phyloP scores from a whole-genome alignment of 1,284 basidiomycete genomes.

The Cutaneotrichosporon sp. region DNA sequence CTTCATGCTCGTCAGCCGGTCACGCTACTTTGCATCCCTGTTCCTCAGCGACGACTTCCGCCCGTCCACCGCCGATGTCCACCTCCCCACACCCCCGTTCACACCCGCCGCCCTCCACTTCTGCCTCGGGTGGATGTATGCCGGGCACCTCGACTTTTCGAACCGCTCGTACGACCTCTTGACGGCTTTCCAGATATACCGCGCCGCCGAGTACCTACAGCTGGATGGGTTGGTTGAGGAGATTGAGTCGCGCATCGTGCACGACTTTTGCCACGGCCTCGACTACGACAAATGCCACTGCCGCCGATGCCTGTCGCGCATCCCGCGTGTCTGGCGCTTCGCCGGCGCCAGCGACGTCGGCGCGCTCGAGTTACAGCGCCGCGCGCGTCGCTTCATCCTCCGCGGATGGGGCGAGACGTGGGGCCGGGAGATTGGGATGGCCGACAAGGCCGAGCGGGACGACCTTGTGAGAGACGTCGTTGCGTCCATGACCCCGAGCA shows the following conservation, averaged over 20 bases:
- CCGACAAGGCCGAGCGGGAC: constrained; percentile 68
- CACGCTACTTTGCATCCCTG: constrained; percentile 74
- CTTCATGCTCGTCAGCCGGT: constrained; percentile 86
- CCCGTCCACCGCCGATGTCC: constrained; percentile 60
- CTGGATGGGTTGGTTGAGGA: constrained; percentile 75
- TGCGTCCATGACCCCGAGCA: constrained; percentile 65
- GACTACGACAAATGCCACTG: constrained; percentile 78
- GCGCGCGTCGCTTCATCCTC: constrained; percentile 71
- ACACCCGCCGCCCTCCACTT: constrained; percentile 93
- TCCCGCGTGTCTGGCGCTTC: constrained; percentile 78
- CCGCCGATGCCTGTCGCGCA: constrained; percentile 72
- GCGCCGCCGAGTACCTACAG: constrained; percentile 77
- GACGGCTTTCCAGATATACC: constrained; percentile 87
- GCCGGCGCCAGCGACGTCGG: constrained; percentile 71
- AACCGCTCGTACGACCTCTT: constrained; percentile 89
- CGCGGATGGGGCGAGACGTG: constrained; percentile 81
- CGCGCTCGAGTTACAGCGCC: constrained; percentile 68
- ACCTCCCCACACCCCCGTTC: constrained; percentile 87
- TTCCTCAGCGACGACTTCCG: constrained; percentile 48
- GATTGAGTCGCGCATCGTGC: constrained; percentile 74
- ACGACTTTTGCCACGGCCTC: constrained; percentile 85
- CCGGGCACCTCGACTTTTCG: constrained; percentile 89
- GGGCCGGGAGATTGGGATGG: constrained; percentile 75
- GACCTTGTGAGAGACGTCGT: constrained; percentile 68
- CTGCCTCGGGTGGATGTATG: constrained; percentile 80